Evolutionary conservation across 2,329 filamentous ascomycete species (phyloP), one percentile per base, ranked within the genome.

Genomic region (Talaromyces verruculosus): DNA sequence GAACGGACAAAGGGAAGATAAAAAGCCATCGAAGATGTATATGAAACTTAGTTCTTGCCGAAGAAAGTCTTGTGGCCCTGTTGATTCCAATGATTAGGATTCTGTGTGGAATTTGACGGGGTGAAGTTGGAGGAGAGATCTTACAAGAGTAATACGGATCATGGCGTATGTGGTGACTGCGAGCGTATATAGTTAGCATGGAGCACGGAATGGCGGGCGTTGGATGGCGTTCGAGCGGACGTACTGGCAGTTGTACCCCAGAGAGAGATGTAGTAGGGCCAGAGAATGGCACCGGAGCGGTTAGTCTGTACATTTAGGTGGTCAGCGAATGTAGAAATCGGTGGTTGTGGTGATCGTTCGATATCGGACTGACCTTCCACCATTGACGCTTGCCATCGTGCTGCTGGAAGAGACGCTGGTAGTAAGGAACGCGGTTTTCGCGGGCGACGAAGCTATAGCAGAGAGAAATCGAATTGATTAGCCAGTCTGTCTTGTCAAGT

Each of bases 1-100:
- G 47, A 22, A 64, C 35, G 11, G 35, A 63, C 17, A 28, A 33
- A 53, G 28, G 39, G 25, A 41, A 35, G 39, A 47, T 35, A 41
- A 66, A 41, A 66, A 58, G 60, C 37, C 37, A 64, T 58, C 62
- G 62, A 58, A 64, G 62, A 63, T 66, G 55, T 39, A 58, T 28
- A 67, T 45, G 49, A 33, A 30, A 58, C 71, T 68, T 77, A 79
- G 51, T 73, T 68, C 68, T 77, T 74, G 68, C 73, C 74, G 71
- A 77, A 85, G 84, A 85, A 88, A 67, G 87, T 88, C 85, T 89
- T 89, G 81, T 89, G 83, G 75, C 87, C 87, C 85, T 82, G 59
- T 74, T 60, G 22, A n/a, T 25, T 41, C 35, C 47, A 63, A 28
- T 6, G 13, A 7, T 45, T 8, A 30, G 47, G 28, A 25, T 47